These are phyloP conservation scores for Andrographis paniculata DNA, from an alignment of 305 asterid genomes.

Conservation along the genomic window DNA sequence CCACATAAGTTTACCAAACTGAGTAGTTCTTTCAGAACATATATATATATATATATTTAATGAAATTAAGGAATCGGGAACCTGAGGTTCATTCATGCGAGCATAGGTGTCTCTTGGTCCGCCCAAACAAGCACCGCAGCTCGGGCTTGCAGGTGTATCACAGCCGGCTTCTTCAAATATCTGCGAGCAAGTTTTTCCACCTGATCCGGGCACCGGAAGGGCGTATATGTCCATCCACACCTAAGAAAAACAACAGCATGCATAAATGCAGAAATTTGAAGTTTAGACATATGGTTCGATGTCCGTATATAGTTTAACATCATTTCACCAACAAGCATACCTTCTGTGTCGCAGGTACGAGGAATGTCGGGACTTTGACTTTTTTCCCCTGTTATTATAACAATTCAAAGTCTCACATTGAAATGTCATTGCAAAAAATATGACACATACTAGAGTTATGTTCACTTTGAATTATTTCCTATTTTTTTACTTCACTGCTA, in stretches of 20 bases:
- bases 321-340: slow-evolving; percentile 23
- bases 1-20: too few relatives aligned
- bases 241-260: slow-evolving; percentile 27
- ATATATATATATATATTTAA: too few relatives aligned
- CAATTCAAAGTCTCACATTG: neutral
- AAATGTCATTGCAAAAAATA: neutral
- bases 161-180: slow-evolving; percentile 90
- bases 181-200: slow-evolving; percentile 89
- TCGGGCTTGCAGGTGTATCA: slow-evolving; percentile 27
- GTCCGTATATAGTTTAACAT: too few relatives aligned
- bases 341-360: slow-evolving; percentile 94
- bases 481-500: too few relatives aligned
- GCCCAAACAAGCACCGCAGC: slow-evolving; percentile 90
- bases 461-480: too few relatives aligned
- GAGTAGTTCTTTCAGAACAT: too few relatives aligned
- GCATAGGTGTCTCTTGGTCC: slow-evolving; percentile 93
- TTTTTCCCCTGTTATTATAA: slow-evolving; percentile 62
- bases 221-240: slow-evolving; percentile 85
- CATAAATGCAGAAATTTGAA: too few relatives aligned
- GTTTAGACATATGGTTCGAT: too few relatives aligned
- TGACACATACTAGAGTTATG: neutral
- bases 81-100: slow-evolving; percentile 84
- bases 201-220: slow-evolving; percentile 78
- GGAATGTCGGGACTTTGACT: slow-evolving; percentile 91
- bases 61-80: slow-evolving; percentile 9